Conservation (phyloP, 2,329 filamentous ascomycete species). For the Mycogone perniciosa region DNA sequence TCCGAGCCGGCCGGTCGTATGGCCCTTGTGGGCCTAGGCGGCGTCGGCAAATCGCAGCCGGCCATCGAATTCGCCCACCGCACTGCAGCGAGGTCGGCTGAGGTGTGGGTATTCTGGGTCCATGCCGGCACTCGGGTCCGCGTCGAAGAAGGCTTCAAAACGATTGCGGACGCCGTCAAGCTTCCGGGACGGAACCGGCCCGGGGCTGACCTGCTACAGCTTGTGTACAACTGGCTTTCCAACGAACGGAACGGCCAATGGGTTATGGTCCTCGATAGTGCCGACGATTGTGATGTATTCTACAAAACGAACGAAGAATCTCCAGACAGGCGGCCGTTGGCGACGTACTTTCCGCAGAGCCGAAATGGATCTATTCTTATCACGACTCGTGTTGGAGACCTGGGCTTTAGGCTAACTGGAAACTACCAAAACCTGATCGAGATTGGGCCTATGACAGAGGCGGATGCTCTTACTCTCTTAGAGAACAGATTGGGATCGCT, state of each 20-base stretch:
- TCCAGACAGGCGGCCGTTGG: not conserved
- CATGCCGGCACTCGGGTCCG: slow-evolving; percentile 25
- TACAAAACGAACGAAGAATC: not conserved
- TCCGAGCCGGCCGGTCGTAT: slow-evolving; percentile 16
- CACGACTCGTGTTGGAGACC: slow-evolving; percentile 14
- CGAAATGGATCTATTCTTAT: slow-evolving; percentile 26
- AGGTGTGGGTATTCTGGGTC: slow-evolving; percentile 30
- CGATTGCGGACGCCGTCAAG: slow-evolving; percentile 19
- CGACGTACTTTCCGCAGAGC: slow-evolving; percentile 16
- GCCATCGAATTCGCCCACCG: slow-evolving; percentile 1
- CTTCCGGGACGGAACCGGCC: slow-evolving; percentile 14
- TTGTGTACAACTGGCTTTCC: slow-evolving; percentile 25
- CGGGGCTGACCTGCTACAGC: slow-evolving; percentile 20
- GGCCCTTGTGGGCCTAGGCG: slow-evolving; percentile 29
- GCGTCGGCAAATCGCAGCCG: slow-evolving; percentile 19
- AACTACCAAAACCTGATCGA: not conserved
- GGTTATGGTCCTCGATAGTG: not conserved
- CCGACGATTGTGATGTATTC: not conserved
- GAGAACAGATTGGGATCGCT: slow-evolving; percentile 18
- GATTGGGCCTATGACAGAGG: not conserved
- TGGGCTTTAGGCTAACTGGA: not conserved
- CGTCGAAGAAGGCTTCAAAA: slow-evolving; percentile 26
- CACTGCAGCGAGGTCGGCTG: not conserved
- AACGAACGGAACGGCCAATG: not conserved
- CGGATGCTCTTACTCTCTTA: not conserved